Evolutionary conservation across 1,139 yeast genomes (phyloP).

Genomic region (Tardiomyces digboiensis): DNA sequence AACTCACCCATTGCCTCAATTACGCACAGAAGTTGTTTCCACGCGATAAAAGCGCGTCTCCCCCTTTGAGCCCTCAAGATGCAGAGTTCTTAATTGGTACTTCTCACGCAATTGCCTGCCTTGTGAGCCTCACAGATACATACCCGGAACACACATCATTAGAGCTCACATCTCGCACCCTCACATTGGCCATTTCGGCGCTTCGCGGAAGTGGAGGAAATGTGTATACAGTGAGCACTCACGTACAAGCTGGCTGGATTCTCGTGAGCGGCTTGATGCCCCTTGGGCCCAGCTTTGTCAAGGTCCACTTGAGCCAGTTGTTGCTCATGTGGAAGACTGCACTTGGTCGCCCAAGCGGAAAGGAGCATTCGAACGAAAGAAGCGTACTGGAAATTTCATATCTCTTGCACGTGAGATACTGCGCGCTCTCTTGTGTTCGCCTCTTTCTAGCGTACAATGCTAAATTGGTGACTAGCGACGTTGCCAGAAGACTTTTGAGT

Average conservation of each 20-base stretch:
- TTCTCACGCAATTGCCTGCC: conserved; percentile 15
- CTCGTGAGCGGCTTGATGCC: conserved; percentile 70
- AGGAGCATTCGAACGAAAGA: conserved; percentile 21
- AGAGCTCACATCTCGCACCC: conserved; percentile 24
- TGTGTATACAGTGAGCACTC: conserved; percentile 18
- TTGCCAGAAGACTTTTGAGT: conserved; percentile 26
- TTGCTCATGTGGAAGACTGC: conserved; percentile 74
- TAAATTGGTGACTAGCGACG: conserved; percentile 30
- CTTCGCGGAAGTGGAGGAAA: conserved; percentile 21
- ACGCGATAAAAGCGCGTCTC: conserved; percentile 7
- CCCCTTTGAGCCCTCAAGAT: conserved; percentile 11
- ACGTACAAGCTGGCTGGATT: conserved; percentile 48
- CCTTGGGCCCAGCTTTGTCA: conserved; percentile 53
- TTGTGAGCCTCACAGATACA: conserved; percentile 19
- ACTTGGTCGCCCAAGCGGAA: conserved; percentile 37
- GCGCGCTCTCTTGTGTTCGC: conserved; percentile 27
- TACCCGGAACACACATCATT: conserved; percentile 26
- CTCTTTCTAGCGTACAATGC: conserved; percentile 27
- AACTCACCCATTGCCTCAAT: conserved; percentile 5
- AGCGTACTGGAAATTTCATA: conserved; percentile 25
- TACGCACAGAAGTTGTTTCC: not conserved
- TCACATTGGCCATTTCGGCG: conserved; percentile 25
- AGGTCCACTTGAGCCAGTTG: conserved; percentile 66
- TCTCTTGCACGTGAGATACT: conserved; percentile 27
- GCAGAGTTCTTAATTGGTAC: conserved; percentile 10